Conservation (phyloP, 2,329 filamentous ascomycete genomes). For the Onygenales sp. region DNA sequence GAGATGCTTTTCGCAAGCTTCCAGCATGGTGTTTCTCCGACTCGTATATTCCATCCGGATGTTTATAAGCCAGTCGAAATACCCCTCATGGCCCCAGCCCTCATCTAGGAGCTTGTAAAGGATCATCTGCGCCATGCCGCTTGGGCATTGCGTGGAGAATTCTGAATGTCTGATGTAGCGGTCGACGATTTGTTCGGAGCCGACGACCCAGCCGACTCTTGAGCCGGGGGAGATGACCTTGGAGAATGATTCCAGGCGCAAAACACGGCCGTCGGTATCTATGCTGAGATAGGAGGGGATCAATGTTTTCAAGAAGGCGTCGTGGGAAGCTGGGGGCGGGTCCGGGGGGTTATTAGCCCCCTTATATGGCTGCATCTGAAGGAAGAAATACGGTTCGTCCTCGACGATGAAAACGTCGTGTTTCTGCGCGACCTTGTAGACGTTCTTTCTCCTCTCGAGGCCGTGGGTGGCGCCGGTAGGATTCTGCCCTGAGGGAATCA, state of each 20-base stretch:
- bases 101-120: constrained; percentile 87
- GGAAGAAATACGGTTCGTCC: constrained; percentile 90
- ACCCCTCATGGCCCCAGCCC: constrained; percentile 86
- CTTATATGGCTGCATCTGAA: constrained; percentile 70
- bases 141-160: constrained; percentile 73
- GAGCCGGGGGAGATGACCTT: constrained; percentile 81
- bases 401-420: constrained; percentile 83
- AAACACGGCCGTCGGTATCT: constrained; percentile 76
- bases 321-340: constrained; percentile 51
- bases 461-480: constrained; percentile 80
- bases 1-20: constrained; percentile 67
- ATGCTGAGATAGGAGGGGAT: constrained; percentile 69
- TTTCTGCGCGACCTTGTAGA: constrained; percentile 71
- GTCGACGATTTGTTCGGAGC: constrained; percentile 73
- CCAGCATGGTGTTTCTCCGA: constrained; percentile 65
- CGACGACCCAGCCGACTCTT: constrained; percentile 81
- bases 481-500: constrained; percentile 76
- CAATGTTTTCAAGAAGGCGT: constrained; percentile 64
- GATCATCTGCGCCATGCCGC: constrained; percentile 72
- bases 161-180: constrained; percentile 76
- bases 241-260: constrained; percentile 87
- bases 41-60: constrained; percentile 72
- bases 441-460: constrained; percentile 53
- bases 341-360: constrained; percentile 42
- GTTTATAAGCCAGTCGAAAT: constrained; percentile 79